These are phyloP conservation scores for Chrysanthemum lavandulifolium DNA, from an alignment of 129 eudicot genomes.

Conservation along the genomic window DNA sequence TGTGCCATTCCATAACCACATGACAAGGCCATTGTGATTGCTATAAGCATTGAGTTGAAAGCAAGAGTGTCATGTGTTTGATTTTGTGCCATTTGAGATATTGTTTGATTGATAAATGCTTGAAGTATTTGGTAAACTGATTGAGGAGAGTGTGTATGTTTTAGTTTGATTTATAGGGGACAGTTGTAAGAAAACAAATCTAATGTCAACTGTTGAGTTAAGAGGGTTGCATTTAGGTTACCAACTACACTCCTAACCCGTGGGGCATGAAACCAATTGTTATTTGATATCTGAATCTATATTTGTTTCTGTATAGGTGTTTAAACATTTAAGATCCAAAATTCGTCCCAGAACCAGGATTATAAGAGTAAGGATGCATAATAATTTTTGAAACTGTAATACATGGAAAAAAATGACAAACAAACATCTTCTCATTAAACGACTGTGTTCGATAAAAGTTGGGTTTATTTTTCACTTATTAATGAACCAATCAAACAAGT, in stretches of 20 bases:
- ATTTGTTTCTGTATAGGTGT: no score
- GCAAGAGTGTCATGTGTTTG: neutral
- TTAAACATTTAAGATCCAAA: no score
- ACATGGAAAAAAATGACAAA: no score
- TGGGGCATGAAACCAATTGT: conserved; percentile 13
- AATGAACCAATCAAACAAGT: no score
- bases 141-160: conserved; percentile 8
- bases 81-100: conserved; percentile 29
- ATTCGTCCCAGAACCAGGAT: no score
- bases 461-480: no score
- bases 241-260: conserved; percentile 28
- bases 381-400: no score
- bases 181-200: neutral
- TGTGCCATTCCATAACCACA: conserved; percentile 52
- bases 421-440: no score
- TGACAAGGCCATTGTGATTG: conserved; percentile 28
- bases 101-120: conserved; percentile 2
- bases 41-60: conserved; percentile 28
- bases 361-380: no score
- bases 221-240: conserved; percentile 37
- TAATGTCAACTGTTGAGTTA: conserved; percentile 18
- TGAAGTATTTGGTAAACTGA: conserved; percentile 12
- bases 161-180: conserved; percentile 22
- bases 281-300: neutral
- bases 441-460: no score